Conservation (phyloP, 1,139 yeast genomes). For the Waltiozyma sp. region DNA sequence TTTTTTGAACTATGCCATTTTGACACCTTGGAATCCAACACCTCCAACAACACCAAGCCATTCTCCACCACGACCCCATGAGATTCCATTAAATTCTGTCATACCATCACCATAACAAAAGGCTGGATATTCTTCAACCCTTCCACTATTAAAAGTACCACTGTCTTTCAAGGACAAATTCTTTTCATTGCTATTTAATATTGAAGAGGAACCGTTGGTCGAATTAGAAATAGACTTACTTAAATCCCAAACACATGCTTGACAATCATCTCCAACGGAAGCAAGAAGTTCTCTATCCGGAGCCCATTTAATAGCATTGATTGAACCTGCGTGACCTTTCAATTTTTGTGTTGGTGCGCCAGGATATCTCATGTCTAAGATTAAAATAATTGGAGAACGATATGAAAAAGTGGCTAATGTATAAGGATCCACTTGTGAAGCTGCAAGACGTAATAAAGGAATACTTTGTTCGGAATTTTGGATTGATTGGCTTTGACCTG, state of each 20-base stretch:
- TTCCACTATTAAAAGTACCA: neutral
- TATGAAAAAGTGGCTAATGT: conserved; percentile 76
- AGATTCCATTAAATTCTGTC: conserved; percentile 58
- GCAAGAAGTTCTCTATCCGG: conserved; percentile 59
- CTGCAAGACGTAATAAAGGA: conserved; percentile 64
- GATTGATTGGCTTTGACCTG: neutral
- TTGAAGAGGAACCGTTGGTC: neutral
- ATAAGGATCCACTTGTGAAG: conserved; percentile 71
- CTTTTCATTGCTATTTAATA: conserved; percentile 1
- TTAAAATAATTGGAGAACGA: conserved; percentile 51
- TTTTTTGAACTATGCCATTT: too few relatives aligned
- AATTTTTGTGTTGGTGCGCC: conserved; percentile 66
- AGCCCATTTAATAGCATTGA: conserved; percentile 78
- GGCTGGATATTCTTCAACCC: conserved; percentile 32
- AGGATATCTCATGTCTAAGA: conserved; percentile 82
- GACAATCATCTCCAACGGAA: conserved; percentile 87
- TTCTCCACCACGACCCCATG: conserved; percentile 65
- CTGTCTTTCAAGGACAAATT: neutral
- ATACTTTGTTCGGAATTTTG: conserved; percentile 2
- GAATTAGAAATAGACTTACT: conserved; percentile 4
- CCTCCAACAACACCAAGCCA: conserved; percentile 83
- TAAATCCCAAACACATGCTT: conserved; percentile 79
- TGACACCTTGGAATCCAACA: conserved; percentile 68
- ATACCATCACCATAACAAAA: conserved; percentile 47
- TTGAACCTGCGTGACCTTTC: conserved; percentile 55